Percentiles rank a stretch among this genome's conserved stretches.
phyloP scores from a whole-genome alignment of 805 yeast species.

The Yarrowia alimentaria region DNA sequence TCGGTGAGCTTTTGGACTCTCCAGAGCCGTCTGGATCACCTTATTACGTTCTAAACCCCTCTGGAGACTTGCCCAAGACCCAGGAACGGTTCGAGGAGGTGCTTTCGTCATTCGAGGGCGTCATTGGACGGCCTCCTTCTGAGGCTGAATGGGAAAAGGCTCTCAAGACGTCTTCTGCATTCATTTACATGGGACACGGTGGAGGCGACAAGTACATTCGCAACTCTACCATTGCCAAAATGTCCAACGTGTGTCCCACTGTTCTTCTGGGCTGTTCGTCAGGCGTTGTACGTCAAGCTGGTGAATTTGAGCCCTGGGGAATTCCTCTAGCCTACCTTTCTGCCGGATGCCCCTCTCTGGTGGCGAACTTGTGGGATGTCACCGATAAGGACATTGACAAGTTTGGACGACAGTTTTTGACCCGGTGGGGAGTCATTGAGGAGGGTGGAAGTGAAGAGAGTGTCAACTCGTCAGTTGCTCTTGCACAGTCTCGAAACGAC shows the following conservation, averaged over 20 bases:
- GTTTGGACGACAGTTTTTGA: conserved; percentile 62
- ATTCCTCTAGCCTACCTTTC: conserved; percentile 70
- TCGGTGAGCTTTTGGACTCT: conserved; percentile 47
- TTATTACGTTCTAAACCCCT: conserved; percentile 78
- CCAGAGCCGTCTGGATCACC: conserved; percentile 2
- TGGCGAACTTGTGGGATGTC: conserved; percentile 94
- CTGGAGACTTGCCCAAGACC: conserved; percentile 69
- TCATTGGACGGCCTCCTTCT: conserved; percentile 54
- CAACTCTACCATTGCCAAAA: conserved; percentile 50
- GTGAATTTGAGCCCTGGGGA: conserved; percentile 69
- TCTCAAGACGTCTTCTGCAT: conserved; percentile 49
- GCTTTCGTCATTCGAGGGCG: conserved; percentile 45
- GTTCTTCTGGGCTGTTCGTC: conserved; percentile 90
- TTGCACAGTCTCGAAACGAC: conserved; percentile 57
- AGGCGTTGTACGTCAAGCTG: conserved; percentile 58
- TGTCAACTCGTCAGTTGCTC: conserved; percentile 45
- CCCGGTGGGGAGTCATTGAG: conserved; percentile 60
- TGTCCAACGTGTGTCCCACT: conserved; percentile 42
- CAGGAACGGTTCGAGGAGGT: conserved; percentile 46
- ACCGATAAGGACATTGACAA: conserved; percentile 93
- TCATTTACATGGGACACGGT: conserved; percentile 90
- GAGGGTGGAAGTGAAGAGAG: conserved; percentile 30
- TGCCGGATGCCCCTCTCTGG: conserved; percentile 78
- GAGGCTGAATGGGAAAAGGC: conserved; percentile 52
- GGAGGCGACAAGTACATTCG: conserved; percentile 86